These are phyloP conservation scores for Phallus indusiatus DNA, from an alignment of 768 basidiomycete genomes.

Conservation along the genomic window DNA sequence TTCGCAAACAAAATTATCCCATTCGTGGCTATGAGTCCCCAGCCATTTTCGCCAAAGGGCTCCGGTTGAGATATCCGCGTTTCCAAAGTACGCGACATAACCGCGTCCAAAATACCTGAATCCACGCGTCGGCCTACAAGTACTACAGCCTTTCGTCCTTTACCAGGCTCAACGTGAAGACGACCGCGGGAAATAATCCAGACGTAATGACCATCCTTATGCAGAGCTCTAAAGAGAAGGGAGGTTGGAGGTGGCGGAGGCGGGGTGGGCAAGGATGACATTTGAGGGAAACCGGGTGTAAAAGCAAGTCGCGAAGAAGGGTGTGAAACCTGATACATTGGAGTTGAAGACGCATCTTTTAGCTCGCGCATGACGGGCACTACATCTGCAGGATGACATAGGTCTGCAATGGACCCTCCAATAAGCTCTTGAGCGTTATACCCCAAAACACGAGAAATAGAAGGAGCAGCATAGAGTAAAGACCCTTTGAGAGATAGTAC, in stretches of 20 bases:
- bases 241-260: slow-evolving; percentile 53
- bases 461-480: slow-evolving; percentile 87
- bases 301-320: not conserved
- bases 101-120: slow-evolving; percentile 46
- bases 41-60: slow-evolving; percentile 4
- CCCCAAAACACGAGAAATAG: slow-evolving; percentile 68
- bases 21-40: slow-evolving; percentile 7
- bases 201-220: slow-evolving; percentile 57
- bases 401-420: slow-evolving; percentile 66
- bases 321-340: not conserved
- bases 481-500: slow-evolving; percentile 88
- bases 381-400: slow-evolving; percentile 84
- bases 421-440: slow-evolving; percentile 81
- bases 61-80: not conserved
- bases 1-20: slow-evolving; percentile 6
- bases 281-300: slow-evolving; percentile 9
- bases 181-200: slow-evolving; percentile 92
- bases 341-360: slow-evolving; percentile 41
- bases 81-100: slow-evolving; percentile 43
- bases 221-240: slow-evolving; percentile 74
- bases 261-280: slow-evolving; percentile 6
- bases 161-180: slow-evolving; percentile 85
- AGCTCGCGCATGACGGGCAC: slow-evolving; percentile 87
- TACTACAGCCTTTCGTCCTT: slow-evolving; percentile 90
- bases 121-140: slow-evolving; percentile 66